phyloP scores from a whole-genome alignment of 2,329 filamentous ascomycete species.

The Sarocladium oryzae region DNA sequence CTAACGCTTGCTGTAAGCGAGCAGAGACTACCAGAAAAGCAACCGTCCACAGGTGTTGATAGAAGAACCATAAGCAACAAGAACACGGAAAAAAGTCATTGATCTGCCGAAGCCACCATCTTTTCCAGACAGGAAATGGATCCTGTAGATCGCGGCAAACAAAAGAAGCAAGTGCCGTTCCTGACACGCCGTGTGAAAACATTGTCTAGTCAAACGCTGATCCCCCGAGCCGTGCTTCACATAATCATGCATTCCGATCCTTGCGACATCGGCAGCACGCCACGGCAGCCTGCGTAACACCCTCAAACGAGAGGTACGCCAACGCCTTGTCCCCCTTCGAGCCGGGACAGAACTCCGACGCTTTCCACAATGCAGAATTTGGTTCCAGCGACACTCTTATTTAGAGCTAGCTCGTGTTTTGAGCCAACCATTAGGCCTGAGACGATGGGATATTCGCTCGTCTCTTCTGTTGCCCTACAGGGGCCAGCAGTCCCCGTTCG shows the following conservation, averaged over 20 bases:
- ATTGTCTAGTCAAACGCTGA: constrained; percentile 9
- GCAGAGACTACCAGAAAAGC: not conserved
- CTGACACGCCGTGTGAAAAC: constrained; percentile 7
- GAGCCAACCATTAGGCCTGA: not conserved
- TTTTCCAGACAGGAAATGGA: constrained; percentile 8
- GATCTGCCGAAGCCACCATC: constrained; percentile 7
- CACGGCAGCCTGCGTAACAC: constrained; percentile 6
- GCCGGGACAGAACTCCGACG: constrained; percentile 4
- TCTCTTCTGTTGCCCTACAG: constrained; percentile 5
- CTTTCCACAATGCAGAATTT: constrained; percentile 10
- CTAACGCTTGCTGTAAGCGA: not conserved
- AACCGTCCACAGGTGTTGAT: constrained; percentile 3
- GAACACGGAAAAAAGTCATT: constrained; percentile 6
- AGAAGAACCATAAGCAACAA: constrained; percentile 1
- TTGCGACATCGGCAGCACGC: not conserved
- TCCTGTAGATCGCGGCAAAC: constrained; percentile 5
- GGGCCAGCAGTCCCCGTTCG: not conserved
- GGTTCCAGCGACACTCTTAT: constrained; percentile 4
- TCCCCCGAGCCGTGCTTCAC: constrained; percentile 7
- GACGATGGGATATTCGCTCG: not conserved
- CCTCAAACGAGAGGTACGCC: constrained; percentile 3
- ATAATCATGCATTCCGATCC: not conserved
- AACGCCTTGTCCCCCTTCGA: constrained; percentile 7
- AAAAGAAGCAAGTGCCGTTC: constrained; percentile 9
- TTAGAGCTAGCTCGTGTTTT: not conserved